These are phyloP conservation scores for Diplodia sapinea DNA, from an alignment of 2,329 filamentous ascomycete species.

Conservation along the genomic window DNA sequence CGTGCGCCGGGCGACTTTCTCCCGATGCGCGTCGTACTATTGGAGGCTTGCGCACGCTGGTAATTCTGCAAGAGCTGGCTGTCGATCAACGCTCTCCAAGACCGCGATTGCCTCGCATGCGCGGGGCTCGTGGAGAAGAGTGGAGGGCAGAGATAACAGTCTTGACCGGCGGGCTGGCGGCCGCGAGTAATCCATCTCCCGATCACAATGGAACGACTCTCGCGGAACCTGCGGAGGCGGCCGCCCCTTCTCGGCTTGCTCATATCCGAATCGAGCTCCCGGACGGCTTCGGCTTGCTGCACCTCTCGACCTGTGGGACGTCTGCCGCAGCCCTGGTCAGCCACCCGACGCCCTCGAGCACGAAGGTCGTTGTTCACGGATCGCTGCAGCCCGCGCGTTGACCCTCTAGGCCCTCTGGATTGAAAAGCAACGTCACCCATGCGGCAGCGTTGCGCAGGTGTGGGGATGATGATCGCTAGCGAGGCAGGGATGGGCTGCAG, in stretches of 20 bases:
- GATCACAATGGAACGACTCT: not conserved
- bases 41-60: not conserved
- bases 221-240: conserved; percentile 15
- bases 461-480: conserved; percentile 25
- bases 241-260: conserved; percentile 20
- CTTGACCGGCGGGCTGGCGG: not conserved
- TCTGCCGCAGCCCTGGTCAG: conserved; percentile 1
- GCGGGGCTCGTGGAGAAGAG: conserved; percentile 25
- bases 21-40: conserved; percentile 2
- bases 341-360: conserved; percentile 10
- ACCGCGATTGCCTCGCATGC: conserved; percentile 17
- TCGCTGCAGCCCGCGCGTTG: conserved; percentile 2
- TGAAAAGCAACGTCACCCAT: conserved; percentile 20
- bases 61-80: conserved; percentile 9
- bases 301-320: not conserved
- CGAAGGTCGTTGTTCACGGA: not conserved
- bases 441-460: conserved; percentile 11
- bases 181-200: conserved; percentile 24
- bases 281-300: conserved; percentile 10
- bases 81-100: conserved; percentile 17
- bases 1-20: conserved; percentile 6
- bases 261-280: conserved; percentile 17
- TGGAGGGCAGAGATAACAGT: not conserved
- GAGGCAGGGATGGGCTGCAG: conserved; percentile 13
- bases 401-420: conserved; percentile 19